Evolutionary conservation across 495 filamentous ascomycete species (phyloP), one percentile per base, ranked within the genome.

Genomic region (Tuber borchii): DNA sequence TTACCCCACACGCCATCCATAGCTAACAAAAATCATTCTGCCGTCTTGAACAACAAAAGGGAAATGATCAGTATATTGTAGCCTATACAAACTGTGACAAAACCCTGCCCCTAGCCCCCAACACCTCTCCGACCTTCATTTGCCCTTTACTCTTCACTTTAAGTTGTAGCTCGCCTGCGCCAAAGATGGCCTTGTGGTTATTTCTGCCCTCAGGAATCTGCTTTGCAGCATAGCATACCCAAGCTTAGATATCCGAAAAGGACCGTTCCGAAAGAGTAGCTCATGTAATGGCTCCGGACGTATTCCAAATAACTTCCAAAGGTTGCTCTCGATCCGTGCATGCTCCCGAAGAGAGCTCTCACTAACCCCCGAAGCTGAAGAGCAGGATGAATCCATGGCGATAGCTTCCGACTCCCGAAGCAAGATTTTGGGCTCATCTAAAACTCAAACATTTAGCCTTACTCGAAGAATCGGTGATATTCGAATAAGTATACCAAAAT

Each of bases 401-500:
- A 61, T 16, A 31, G n/a, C 56, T 16, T 31, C 10, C 1, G 56
- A 31, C 10, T 31, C n/a, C 12, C 56, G 0, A 61, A 31, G 14
- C 1, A n/a, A 61, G 3, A n/a, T 61, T 31, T 61, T 31, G 3
- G 56, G 56, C n/a, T 61, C 56, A 31, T 31, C 56, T 61, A 31
- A 31, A 31, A 61, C 56, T 31, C n/a, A 31, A 61, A 4, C 12
- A 0, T 61, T 61, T 61, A 61, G 56, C 10, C 8, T 16, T 31
- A 16, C 26, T n/a, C 48, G 56, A 31, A 61, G 56, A 9, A 61
- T 2, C 12, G 9, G 56, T 16, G 56, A 31, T 26, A 31, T 61
- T n/a, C n/a, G 3, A 34, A 73, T 51, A 22, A 44, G 73, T 73
- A 73, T 72, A 79, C 76, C 78, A 20, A 42, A 70, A 34, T 79